Evolutionary conservation across 192 early-diverging fungal genomes (phyloP), one percentile per base, ranked within the genome.

Genomic region (Spinellus fusiger): DNA sequence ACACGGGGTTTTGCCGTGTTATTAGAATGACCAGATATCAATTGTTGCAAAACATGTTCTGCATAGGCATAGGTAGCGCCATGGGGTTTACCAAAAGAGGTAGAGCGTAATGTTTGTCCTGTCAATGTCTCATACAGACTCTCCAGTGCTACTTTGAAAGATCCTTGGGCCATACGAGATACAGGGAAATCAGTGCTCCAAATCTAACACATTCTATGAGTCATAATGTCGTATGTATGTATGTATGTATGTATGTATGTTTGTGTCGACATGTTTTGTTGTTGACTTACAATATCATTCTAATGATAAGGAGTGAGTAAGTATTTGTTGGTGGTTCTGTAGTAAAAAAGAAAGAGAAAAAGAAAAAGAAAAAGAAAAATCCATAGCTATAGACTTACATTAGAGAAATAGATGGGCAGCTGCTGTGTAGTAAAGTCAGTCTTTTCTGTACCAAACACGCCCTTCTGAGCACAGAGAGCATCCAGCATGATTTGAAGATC

Each of bases 141-240:
- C 49, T 90, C 87, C 16, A 96, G 67, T 13, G 84, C 79, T 8
- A 78, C 65, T 35, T 84, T 84, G 77, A 91, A 92, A 4, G 88
- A 79, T 12, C 94, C 93, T 73, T 96, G 93, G 16, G 78, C 93
- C 57, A 91, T 87, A 31, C 94, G 74, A 40, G 84, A 83, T 0
- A 76, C 65, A n/a, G 86, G 84, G 44, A 79, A 93, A 18, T 94
- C 91, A 66, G 89, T 94, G 62, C 84, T 86, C 88, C 91, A 96
- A 8, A 93, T 70, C 77, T 89, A 77, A 16, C 4, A 51, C 3
- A 32, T 27, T 53, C 3, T 53, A 3, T 28, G 6, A 26, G 25
- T 9, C 28, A 22, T 22, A 27, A 3, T 6, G 2, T 26, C 5
- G 5, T 49, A 15, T 18, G 6, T 37, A 5, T 37, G 7, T 37